Evolutionary conservation across 2,329 filamentous ascomycete species (phyloP), one percentile per base, ranked within the genome.

Genomic region (Aspergillus latus): DNA sequence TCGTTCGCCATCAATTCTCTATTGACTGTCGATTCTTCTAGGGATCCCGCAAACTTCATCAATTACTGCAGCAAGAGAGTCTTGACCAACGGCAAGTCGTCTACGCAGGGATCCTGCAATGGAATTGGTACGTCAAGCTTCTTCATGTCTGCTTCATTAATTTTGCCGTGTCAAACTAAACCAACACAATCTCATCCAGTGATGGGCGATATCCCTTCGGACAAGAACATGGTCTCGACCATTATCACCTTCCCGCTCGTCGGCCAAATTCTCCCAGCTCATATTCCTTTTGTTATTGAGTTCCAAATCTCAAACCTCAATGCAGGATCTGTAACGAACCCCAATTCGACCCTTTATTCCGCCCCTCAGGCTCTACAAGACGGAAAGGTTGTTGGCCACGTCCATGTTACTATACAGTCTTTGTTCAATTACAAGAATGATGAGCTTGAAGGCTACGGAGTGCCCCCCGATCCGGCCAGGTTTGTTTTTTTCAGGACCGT

Each of bases 31-130:
- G 47, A 49, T 21, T 9, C 10, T 3, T 36, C 37, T 28, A 56
- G 53, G 16, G 53, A 56, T 15, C 37, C 53, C 2, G 53, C 53
- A 32, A 51, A 56, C 32, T 56, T 56, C 53, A 56, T 56, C 34
- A 56, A 56, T 34, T 43, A 42, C 47, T 56, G 53, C 42, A 51
- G 13, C 36, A 15, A 45, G 11, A 40, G 42, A 11, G 29, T 16
- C 34, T 26, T 56, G 34, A 56, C 53, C 6, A 56, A 56, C 32
- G 53, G 53, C 5, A 30, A 39, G 5, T 8, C 26, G n/a, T 40
- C 45, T 5, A 6, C 26, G 5, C 40, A 34, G 30, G 46, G 13
- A 13, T 56, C 53, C 5, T 56, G 53, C 39, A 56, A 56, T 34
- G 47, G 47, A 34, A 32, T 51, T 29, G 47, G 53, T 56, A 15